Percentiles rank a stretch among this genome's conserved stretches.
Conservation (phyloP, 768 basidiomycete genomes). For the Paxillus ammoniavirescens region DNA sequence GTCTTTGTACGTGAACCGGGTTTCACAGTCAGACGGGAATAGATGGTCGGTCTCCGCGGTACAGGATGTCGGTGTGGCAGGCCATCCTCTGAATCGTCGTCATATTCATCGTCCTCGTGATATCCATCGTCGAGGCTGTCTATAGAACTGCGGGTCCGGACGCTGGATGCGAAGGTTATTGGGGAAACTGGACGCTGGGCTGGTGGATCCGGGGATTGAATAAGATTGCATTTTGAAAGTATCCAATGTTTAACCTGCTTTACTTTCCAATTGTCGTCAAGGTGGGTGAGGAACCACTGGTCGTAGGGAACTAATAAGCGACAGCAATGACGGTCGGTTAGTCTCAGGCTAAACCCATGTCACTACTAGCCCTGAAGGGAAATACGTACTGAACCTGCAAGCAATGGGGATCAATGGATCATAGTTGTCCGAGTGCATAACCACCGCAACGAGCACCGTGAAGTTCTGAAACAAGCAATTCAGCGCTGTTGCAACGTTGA, state of each 20-base stretch:
- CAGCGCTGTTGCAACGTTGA: neutral
- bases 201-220: constrained; percentile 28
- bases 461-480: neutral
- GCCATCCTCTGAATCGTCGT: constrained; percentile 28
- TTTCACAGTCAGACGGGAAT: constrained; percentile 8
- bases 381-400: constrained; percentile 54
- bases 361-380: neutral
- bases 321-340: neutral
- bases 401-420: constrained; percentile 41
- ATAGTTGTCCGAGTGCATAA: constrained; percentile 8
- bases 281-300: constrained; percentile 75
- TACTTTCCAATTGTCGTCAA: constrained; percentile 60
- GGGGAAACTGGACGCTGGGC: constrained; percentile 55
- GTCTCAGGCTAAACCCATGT: neutral
- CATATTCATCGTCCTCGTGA: constrained; percentile 33
- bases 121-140: constrained; percentile 28
- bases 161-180: constrained; percentile 57
- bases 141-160: constrained; percentile 13
- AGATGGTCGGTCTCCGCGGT: neutral
- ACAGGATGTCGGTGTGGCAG: constrained; percentile 3
- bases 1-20: constrained; percentile 11
- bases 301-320: constrained; percentile 59
- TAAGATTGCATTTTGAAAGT: constrained; percentile 52
- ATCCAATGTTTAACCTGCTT: constrained; percentile 62
- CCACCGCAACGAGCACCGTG: neutral